These are phyloP conservation scores for Crithidia thermophila DNA, from an alignment of 208 protist species.

Conservation along the genomic window DNA sequence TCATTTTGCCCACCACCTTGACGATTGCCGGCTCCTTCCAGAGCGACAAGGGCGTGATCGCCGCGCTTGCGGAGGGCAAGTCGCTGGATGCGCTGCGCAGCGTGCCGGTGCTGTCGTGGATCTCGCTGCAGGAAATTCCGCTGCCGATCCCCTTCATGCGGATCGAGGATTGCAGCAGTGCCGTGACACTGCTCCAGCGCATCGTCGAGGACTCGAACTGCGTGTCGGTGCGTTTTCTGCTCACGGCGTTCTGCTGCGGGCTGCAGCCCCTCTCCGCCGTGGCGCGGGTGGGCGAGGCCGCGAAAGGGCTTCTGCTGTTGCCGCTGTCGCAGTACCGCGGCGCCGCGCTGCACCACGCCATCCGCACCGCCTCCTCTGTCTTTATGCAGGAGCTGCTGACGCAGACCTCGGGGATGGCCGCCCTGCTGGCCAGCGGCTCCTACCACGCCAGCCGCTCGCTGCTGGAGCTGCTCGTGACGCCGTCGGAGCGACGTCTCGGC, in stretches of 20 bases:
- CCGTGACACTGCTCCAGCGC: slow-evolving; percentile 24
- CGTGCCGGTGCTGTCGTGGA: slow-evolving; percentile 41
- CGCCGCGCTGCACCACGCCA: slow-evolving; percentile 31
- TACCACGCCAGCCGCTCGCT: slow-evolving; percentile 37
- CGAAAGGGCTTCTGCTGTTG: slow-evolving; percentile 44
- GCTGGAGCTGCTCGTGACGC: slow-evolving; percentile 21
- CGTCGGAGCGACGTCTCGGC: slow-evolving; percentile 4
- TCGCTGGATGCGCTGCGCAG: slow-evolving; percentile 35
- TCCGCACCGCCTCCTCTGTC: slow-evolving; percentile 34
- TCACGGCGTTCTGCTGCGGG: slow-evolving; percentile 51
- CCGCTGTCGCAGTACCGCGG: slow-evolving; percentile 47
- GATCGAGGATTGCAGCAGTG: slow-evolving; percentile 37
- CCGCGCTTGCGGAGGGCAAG: slow-evolving; percentile 25
- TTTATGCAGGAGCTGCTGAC: slow-evolving; percentile 40
- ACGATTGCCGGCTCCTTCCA: slow-evolving; percentile 66
- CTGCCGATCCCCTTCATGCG: slow-evolving; percentile 36
- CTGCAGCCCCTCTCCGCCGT: slow-evolving; percentile 57
- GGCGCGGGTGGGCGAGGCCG: slow-evolving; percentile 50
- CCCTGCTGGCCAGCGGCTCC: slow-evolving; percentile 32
- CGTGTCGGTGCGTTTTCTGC: slow-evolving; percentile 39
- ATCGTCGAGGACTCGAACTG: slow-evolving; percentile 42
- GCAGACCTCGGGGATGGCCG: slow-evolving; percentile 32
- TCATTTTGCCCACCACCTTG: slow-evolving; percentile 50
- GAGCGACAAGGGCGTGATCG: slow-evolving; percentile 32
- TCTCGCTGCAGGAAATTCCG: slow-evolving; percentile 36